These are phyloP conservation scores for Beta macrorhiza DNA, from an alignment of 179 eudicot species.

Conservation along the genomic window DNA sequence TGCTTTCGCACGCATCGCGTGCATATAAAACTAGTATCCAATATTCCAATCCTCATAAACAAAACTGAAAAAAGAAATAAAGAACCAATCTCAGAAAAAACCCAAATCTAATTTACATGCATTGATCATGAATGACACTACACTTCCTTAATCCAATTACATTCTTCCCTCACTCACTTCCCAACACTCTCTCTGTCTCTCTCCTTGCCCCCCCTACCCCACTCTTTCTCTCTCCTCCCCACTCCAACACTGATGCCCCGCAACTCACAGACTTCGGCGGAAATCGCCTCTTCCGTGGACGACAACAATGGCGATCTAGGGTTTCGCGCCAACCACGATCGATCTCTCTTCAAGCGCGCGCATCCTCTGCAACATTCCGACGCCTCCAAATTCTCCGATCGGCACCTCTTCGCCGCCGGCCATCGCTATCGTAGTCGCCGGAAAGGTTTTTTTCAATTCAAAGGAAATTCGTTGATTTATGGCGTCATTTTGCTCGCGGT, in stretches of 20 bases:
- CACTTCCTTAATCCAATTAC: not conserved
- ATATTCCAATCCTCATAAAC: no score
- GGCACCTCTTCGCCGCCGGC: constrained; percentile 32
- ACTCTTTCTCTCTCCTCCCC: not conserved
- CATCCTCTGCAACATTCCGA: constrained; percentile 33
- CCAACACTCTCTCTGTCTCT: no score
- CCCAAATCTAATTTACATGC: not conserved
- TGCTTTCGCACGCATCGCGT: no score
- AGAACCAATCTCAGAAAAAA: no score
- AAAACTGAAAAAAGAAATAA: no score
- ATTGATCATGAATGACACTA: not conserved
- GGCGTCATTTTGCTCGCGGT: constrained; percentile 51
- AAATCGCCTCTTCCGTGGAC: not conserved
- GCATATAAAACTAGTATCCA: no score
- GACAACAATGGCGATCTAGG: constrained; percentile 36
- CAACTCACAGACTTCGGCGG: constrained; percentile 34
- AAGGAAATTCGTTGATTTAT: constrained; percentile 57
- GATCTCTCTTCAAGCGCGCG: constrained; percentile 63
- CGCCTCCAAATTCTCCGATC: constrained; percentile 43
- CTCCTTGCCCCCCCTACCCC: no score
- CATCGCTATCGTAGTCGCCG: constrained; percentile 44
- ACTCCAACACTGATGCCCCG: constrained; percentile 40
- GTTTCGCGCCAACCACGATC: constrained; percentile 63
- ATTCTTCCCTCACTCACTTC: no score
- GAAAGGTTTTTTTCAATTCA: constrained; percentile 35